Evolutionary conservation across 495 filamentous ascomycete species (phyloP), one percentile per base, ranked within the genome.

Genomic region (Jackrogersella minutella): DNA sequence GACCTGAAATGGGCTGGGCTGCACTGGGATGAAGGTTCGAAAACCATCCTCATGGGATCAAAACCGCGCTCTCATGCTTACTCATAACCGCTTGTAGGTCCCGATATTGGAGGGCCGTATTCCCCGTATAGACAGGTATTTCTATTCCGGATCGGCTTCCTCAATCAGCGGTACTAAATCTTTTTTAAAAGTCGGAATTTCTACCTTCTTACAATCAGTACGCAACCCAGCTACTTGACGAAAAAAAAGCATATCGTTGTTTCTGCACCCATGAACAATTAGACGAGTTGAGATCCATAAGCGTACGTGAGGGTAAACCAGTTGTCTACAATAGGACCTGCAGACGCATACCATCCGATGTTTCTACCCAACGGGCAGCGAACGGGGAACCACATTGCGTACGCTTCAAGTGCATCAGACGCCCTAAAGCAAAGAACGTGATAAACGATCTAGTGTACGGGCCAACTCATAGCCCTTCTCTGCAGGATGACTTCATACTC

Each of bases 1-100:
- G 93, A 97, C 76, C 73, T 99, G 44, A 79, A 84, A 77, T 98
- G 95, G 95, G 90, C 91, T 19, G 93, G 95, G 1, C 78, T 98
- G 26, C 81, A 89, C 49, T 98, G 94, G 93, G 93, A 98, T 78
- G 96, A 99, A 86, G 95, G 93, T 87, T 73, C 51, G 54, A 53
- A 54, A 24, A 9, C 68, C 14, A 24, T 26, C 21, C 6, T 13
- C 13, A n/a, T 14, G 26, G 26, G 3, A 30, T 14, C n/a, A 9
- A 8, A 6, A 50, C 9, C 5, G 47, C 22, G 13, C 24, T 65
- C 21, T 55, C 11, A 49, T 72, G 50, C 61, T 64, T 47, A 74
- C 56, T 57, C 36, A 53, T 51, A 8, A 62, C 50, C 11, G 9
- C 31, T 30, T 50, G 43, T 65, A 93, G 91, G 94, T 33, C 94